A percentile compares a stretch with the other conserved stretches of the same genome.
Evolutionary conservation across 371 early-diverging fungal genomes (phyloP).

Genomic region (Zancudomyces culisetae): DNA sequence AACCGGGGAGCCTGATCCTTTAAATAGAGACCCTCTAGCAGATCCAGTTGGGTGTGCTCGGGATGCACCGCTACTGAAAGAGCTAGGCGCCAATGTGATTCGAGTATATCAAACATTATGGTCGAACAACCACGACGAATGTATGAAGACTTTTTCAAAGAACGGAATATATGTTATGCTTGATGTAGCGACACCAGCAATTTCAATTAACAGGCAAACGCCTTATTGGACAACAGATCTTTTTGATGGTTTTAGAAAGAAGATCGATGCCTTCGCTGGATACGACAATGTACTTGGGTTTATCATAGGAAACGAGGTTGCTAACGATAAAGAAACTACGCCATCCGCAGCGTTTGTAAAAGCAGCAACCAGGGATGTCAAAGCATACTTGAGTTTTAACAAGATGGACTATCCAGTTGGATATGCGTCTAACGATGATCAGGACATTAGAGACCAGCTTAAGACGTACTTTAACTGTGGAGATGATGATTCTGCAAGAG

Average conservation of each 20-base stretch:
- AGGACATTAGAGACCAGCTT: slow-evolving; percentile 31
- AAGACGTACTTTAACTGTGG: slow-evolving; percentile 46
- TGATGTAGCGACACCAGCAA: slow-evolving; percentile 32
- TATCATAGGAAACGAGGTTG: slow-evolving; percentile 53
- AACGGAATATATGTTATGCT: slow-evolving; percentile 40
- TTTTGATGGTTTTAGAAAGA: slow-evolving; percentile 27
- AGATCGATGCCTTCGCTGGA: slow-evolving; percentile 34
- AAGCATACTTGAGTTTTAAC: slow-evolving; percentile 24
- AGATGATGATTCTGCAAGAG: slow-evolving; percentile 21
- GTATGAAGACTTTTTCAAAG: slow-evolving; percentile 37
- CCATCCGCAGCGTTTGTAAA: slow-evolving; percentile 41
- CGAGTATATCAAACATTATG: slow-evolving; percentile 49
- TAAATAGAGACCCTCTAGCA: slow-evolving; percentile 31
- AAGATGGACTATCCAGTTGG: slow-evolving; percentile 38
- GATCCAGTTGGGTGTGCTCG: slow-evolving; percentile 31
- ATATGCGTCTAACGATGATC: slow-evolving; percentile 49
- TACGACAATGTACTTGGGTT: slow-evolving; percentile 40
- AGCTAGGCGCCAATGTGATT: slow-evolving; percentile 39
- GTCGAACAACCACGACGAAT: slow-evolving; percentile 33
- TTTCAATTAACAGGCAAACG: slow-evolving; percentile 33
- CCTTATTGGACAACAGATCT: slow-evolving; percentile 34
- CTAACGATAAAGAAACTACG: slow-evolving; percentile 35
- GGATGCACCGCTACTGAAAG: slow-evolving; percentile 35
- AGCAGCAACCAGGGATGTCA: slow-evolving; percentile 39
- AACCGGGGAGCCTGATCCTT: slow-evolving; percentile 13